Conservation (phyloP, 2,329 filamentous ascomycete species). For the Cordyceps pruinosa region DNA sequence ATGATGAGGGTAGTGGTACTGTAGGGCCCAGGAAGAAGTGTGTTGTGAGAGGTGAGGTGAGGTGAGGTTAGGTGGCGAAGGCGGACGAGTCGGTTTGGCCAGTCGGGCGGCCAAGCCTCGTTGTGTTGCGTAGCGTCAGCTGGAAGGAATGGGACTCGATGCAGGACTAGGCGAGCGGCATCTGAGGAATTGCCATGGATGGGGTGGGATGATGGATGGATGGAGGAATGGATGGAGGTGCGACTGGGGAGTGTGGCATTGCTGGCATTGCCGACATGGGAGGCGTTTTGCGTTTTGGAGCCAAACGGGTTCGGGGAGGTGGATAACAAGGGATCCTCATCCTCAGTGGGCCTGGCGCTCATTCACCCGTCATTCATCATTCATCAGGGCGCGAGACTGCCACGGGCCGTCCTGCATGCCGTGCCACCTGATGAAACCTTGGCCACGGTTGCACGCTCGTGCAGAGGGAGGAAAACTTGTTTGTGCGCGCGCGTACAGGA, state of each 20-base stretch:
- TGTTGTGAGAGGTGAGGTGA: not conserved
- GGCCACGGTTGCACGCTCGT: not conserved
- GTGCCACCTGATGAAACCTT: not conserved
- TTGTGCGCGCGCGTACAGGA: not conserved
- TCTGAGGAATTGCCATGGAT: not conserved
- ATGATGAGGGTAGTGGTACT: not conserved
- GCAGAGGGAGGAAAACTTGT: too few relatives aligned
- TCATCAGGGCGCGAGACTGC: not conserved
- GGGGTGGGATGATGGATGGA: not conserved
- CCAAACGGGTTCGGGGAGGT: not conserved
- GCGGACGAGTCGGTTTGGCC: not conserved
- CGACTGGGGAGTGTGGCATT: not conserved
- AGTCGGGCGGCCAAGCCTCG: conserved; percentile 1
- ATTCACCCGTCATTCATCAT: too few relatives aligned
- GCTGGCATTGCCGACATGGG: conserved; percentile 1
- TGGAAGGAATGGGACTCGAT: not conserved
- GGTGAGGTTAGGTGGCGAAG: not conserved
- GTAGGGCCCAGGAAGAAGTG: not conserved
- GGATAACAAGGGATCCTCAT: too few relatives aligned
- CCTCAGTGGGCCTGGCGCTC: too few relatives aligned
- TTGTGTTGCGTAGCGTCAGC: not conserved
- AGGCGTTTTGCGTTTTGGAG: not conserved
- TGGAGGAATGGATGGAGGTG: not conserved
- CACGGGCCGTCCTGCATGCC: not conserved
- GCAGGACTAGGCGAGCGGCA: not conserved